Percentiles rank a stretch among this genome's conserved stretches.
phyloP scores from a whole-genome alignment of 2,329 filamentous ascomycete genomes.

The Incumbomyces delicatus region DNA sequence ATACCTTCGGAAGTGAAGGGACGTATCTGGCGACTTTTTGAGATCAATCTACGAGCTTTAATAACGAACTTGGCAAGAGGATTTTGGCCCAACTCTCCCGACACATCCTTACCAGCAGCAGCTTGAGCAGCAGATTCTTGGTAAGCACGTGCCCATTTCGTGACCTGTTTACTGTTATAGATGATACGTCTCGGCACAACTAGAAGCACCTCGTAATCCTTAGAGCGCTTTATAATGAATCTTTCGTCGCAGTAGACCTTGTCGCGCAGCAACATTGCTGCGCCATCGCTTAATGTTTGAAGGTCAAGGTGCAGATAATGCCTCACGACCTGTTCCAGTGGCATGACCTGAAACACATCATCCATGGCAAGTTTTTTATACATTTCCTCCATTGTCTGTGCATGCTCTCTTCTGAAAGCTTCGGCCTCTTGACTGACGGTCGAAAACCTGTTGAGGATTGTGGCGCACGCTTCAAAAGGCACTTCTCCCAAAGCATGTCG shows the following conservation, averaged over 20 bases:
- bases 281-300: slow-evolving; percentile 12
- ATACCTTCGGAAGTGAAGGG: slow-evolving; percentile 33
- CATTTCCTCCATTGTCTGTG: slow-evolving; percentile 26
- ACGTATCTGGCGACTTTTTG: slow-evolving; percentile 31
- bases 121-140: slow-evolving; percentile 39
- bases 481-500: neutral
- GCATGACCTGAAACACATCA: slow-evolving; percentile 25
- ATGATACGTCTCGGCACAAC: slow-evolving; percentile 44
- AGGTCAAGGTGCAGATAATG: slow-evolving; percentile 26
- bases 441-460: neutral
- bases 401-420: neutral
- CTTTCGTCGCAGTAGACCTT: slow-evolving; percentile 22
- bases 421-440: neutral
- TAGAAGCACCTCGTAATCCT: slow-evolving; percentile 9
- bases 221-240: slow-evolving; percentile 26
- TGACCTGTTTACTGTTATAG: slow-evolving; percentile 39
- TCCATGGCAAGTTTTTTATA: slow-evolving; percentile 32
- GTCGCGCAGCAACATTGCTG: slow-evolving; percentile 1
- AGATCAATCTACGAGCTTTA: slow-evolving; percentile 34
- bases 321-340: slow-evolving; percentile 29
- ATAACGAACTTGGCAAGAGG: slow-evolving; percentile 35
- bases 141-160: slow-evolving; percentile 47
- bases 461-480: neutral
- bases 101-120: slow-evolving; percentile 22
- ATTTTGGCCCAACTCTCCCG: slow-evolving; percentile 23